Conservation (phyloP, 2,329 filamentous ascomycete species). For the Fusarium euwallaceae region DNA sequence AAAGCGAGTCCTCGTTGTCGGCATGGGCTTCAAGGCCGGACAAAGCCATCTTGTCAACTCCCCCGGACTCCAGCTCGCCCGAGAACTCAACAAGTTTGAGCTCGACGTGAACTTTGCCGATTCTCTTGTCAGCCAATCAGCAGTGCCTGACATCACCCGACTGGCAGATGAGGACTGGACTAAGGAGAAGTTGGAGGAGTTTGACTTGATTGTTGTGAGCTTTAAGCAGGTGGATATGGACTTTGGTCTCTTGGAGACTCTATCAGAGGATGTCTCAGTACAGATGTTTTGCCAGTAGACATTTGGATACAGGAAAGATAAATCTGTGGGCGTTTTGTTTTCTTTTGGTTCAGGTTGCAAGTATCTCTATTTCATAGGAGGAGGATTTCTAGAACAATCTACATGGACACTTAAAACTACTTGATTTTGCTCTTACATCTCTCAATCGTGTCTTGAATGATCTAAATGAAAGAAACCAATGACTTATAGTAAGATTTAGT, state of each 20-base stretch:
- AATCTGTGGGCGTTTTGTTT: neutral
- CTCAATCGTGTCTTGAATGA: fast-evolving
- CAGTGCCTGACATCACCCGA: conserved; percentile 27
- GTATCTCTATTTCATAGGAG: neutral
- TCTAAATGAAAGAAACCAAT: neutral
- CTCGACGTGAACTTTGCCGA: conserved; percentile 38
- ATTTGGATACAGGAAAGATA: neutral
- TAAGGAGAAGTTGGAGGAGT: conserved; percentile 26
- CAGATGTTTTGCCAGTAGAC: conserved; percentile 35
- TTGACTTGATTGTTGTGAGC: conserved; percentile 38
- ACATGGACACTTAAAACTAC: neutral
- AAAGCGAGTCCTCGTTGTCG: conserved; percentile 35
- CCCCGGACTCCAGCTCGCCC: conserved; percentile 28
- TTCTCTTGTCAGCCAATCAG: conserved; percentile 32
- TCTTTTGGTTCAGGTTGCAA: neutral
- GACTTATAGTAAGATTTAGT: no score
- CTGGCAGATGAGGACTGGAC: conserved; percentile 34
- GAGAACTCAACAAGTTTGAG: conserved; percentile 26
- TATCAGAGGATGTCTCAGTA: conserved; percentile 18
- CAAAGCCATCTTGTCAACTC: conserved; percentile 42
- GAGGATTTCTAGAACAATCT: neutral
- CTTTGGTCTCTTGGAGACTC: conserved; percentile 22
- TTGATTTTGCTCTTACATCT: neutral
- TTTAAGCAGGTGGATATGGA: conserved; percentile 32
- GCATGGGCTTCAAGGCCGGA: conserved; percentile 42